A percentile compares a stretch with the other conserved stretches of the same genome.
These are phyloP conservation scores for Podila epicladia DNA, from an alignment of 192 early-diverging fungal species.

Conservation along the genomic window DNA sequence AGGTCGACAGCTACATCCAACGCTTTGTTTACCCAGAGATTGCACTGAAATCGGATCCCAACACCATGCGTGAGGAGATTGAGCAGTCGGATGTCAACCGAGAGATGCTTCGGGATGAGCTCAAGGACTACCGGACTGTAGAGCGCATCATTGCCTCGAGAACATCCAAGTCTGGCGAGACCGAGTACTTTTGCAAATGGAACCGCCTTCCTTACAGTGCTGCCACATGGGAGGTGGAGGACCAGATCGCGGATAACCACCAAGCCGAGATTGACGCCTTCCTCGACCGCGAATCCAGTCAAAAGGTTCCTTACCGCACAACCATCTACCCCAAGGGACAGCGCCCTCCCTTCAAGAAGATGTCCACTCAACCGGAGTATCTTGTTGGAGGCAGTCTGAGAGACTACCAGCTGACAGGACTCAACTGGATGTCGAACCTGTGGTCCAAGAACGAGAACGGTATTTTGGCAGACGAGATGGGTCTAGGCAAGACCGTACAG, in stretches of 20 bases:
- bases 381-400: conserved; percentile 88
- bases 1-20: conserved; percentile 88
- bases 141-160: conserved; percentile 89
- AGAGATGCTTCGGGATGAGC: conserved; percentile 80
- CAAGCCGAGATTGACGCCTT: conserved; percentile 90
- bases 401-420: conserved; percentile 93
- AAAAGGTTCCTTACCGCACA: conserved; percentile 77
- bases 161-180: conserved; percentile 55
- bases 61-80: conserved; percentile 85
- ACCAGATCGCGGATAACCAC: conserved; percentile 71
- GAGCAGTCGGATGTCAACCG: conserved; percentile 87
- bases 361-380: conserved; percentile 84
- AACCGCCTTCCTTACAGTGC: conserved; percentile 86
- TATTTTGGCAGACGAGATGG: conserved; percentile 97
- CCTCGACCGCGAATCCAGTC: conserved; percentile 79
- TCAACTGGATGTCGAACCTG: conserved; percentile 97
- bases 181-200: conserved; percentile 96
- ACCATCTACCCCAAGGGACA: conserved; percentile 57
- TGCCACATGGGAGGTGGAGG: conserved; percentile 89
- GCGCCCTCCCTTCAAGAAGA: conserved; percentile 81
- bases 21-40: conserved; percentile 71
- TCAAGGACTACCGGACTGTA: conserved; percentile 87
- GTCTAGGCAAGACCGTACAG: conserved; percentile 97
- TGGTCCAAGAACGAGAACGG: conserved; percentile 98
- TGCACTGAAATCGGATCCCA: conserved; percentile 45